Evolutionary conservation across 257 asterid species (phyloP), one percentile per base, ranked within the genome.

Genomic region (Paulownia fortunei): DNA sequence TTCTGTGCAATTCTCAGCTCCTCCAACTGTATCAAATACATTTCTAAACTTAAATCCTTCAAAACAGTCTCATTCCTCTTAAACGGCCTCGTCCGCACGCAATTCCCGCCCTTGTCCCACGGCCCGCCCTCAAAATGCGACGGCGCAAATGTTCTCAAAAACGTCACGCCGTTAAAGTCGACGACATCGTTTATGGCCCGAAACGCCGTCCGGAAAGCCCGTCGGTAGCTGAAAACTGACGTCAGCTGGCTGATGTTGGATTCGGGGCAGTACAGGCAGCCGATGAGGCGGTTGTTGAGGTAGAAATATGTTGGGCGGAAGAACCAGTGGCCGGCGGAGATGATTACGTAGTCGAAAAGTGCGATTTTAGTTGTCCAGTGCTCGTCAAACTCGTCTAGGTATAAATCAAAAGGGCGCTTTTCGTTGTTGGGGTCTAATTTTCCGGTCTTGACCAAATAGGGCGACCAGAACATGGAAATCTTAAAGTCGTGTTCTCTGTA

Each of bases 271-370:
- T 89, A 89, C 26, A 86, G 87, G 73, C 97, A 92, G 24, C 97
- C 96, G 1, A 82, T 65, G 2, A 85, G 85, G 64, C 70, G 72
- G 27, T 61, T 13, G 30, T 82, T 84, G 30, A 82, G 61, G 81
- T 90, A 87, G 86, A 86, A 89, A 54, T 85, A 81, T 0, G 90
- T 71, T 26, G 97, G 93, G 4, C 97, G 88, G 87, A 85, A 85
- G 78, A 92, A 92, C 97, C 97, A 90, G 41, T 88, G 97, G 15
- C 92, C 94, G 36, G 90, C 91, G 26, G 96, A 90, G 83, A 92
- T 90, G 62, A 92, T 74, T 0, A 90, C 78, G 69, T 84, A 92
- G 61, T 90, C 91, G 83, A 76, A 85, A n/a, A 19, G 24, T 6
- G 73, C 80, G 76, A 92, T 72, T 16, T 69, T 63, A 19, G 56